Conservation (phyloP, 352 stramenopile genomes). For the Pythium myriotylum region DNA sequence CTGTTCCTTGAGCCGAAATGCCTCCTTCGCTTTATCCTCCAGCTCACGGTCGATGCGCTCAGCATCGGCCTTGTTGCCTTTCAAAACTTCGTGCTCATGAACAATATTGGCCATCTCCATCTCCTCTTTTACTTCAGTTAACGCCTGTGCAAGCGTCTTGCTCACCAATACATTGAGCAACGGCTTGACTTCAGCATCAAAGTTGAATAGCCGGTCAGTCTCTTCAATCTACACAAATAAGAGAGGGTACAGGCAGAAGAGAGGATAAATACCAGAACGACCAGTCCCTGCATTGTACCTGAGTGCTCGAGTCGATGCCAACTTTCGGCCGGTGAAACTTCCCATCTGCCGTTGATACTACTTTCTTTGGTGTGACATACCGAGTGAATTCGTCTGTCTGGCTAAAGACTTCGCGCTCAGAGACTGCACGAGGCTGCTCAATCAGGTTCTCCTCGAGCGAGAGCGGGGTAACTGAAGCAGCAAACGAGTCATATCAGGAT, state of each 20-base stretch:
- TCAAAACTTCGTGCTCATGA: constrained; percentile 40
- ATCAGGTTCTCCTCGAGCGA: constrained; percentile 65
- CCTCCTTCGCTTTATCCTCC: constrained; percentile 55
- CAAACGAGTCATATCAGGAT: not conserved
- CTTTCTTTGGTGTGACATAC: constrained; percentile 36
- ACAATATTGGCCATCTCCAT: constrained; percentile 59
- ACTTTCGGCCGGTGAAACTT: constrained; percentile 67
- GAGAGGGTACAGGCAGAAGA: not conserved
- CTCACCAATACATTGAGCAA: constrained; percentile 77
- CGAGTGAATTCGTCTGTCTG: constrained; percentile 73
- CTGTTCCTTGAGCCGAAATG: constrained; percentile 51
- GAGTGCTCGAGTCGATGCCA: constrained; percentile 70
- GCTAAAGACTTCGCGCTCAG: constrained; percentile 50
- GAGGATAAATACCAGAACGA: not conserved
- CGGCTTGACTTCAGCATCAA: constrained; percentile 76
- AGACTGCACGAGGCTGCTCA: constrained; percentile 43
- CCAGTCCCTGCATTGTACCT: constrained; percentile 32
- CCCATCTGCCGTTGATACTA: constrained; percentile 44
- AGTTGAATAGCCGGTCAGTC: constrained; percentile 76
- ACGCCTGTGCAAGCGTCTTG: constrained; percentile 81
- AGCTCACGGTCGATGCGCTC: constrained; percentile 47
- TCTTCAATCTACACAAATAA: constrained; percentile 61
- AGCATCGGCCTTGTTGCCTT: constrained; percentile 46
- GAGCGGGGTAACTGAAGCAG: constrained; percentile 45
- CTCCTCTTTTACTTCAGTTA: constrained; percentile 78